These are phyloP conservation scores for Solanum lycopersicoides DNA, from an alignment of 257 asterid genomes.

Conservation along the genomic window DNA sequence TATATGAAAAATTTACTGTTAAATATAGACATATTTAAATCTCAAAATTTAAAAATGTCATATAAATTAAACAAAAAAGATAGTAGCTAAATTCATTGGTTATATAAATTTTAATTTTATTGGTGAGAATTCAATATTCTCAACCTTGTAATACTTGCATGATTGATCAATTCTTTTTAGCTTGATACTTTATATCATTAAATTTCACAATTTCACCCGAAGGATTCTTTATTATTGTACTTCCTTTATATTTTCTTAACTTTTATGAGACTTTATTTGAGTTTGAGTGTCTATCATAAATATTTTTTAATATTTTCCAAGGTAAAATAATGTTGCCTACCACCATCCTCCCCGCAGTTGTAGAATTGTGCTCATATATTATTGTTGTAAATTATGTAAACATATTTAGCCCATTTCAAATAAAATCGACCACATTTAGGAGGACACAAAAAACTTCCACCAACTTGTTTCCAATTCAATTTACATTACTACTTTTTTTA, in stretches of 20 bases:
- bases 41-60: fast-evolving
- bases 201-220: neutral
- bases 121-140: neutral
- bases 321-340: neutral
- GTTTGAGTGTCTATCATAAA: fast-evolving
- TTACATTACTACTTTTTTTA: neutral
- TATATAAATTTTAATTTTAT: neutral
- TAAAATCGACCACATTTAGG: neutral
- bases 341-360: fast-evolving
- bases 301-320: neutral
- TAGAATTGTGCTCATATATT: neutral
- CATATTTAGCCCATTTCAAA: neutral
- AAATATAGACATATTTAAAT: too few relatives aligned
- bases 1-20: too few relatives aligned
- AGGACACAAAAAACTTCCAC: neutral
- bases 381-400: neutral
- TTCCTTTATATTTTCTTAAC: neutral
- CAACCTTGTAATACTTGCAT: too few relatives aligned
- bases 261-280: neutral
- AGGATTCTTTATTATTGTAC: neutral
- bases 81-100: neutral
- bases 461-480: neutral
- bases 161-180: neutral
- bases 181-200: neutral
- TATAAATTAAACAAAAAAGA: too few relatives aligned